These are phyloP conservation scores for Neostapfia colusana DNA, from an alignment of 176 grass and related monocot species.

Conservation along the genomic window DNA sequence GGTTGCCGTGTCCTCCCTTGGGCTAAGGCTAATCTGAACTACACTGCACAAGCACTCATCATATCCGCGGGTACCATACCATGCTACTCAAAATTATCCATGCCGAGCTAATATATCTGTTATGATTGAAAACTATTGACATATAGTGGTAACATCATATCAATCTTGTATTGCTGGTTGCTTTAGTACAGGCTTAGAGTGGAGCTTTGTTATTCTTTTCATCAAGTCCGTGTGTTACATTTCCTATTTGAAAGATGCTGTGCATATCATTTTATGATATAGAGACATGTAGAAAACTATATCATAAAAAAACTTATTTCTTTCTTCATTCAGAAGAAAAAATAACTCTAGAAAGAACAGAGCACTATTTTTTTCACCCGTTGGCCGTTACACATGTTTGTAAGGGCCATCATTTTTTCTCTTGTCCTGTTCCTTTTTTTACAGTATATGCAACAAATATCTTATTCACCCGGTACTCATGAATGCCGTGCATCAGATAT, in stretches of 20 bases:
- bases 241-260: neutral
- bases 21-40: conserved; percentile 94
- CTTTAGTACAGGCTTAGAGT: neutral
- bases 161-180: neutral
- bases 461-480: neutral
- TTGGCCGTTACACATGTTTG: neutral
- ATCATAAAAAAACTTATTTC: conserved; percentile 14
- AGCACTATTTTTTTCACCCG: neutral
- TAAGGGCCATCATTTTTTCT: neutral
- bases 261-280: neutral
- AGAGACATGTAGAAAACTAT: neutral
- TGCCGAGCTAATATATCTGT: neutral
- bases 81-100: neutral
- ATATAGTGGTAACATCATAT: neutral
- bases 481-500: neutral
- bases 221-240: neutral
- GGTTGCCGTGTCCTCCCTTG: conserved; percentile 88
- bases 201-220: neutral
- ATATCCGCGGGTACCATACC: conserved; percentile 92
- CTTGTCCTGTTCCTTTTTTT: neutral
- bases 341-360: neutral
- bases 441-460: conserved; percentile 3
- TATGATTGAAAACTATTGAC: neutral
- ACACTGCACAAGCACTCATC: conserved; percentile 92
- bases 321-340: neutral